Evolutionary conservation across 495 filamentous ascomycete species (phyloP).

Genomic region (Trichoderma gamsii): DNA sequence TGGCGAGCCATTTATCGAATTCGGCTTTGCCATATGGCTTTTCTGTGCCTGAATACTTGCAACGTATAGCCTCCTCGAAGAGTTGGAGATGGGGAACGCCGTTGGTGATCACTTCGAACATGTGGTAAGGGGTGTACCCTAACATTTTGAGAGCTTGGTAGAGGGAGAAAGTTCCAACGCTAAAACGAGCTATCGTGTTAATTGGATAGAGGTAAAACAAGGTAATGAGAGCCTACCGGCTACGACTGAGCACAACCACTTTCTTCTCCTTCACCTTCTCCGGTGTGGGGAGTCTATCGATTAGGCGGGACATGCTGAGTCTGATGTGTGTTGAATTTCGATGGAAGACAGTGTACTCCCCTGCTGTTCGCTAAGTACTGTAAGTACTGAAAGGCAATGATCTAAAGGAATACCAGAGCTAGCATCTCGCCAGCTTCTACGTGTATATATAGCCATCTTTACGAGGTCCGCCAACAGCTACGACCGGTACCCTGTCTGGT

Average conservation of each 20-base stretch:
- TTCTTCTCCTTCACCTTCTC: constrained; percentile 21
- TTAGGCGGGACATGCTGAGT: constrained; percentile 20
- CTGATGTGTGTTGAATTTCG: background rate
- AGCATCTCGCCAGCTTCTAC: no score
- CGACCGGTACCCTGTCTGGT: no score
- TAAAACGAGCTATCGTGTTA: background rate
- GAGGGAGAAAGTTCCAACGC: constrained; percentile 22
- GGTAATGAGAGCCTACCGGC: constrained; percentile 19
- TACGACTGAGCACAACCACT: constrained; percentile 23
- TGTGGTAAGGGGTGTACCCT: constrained; percentile 24
- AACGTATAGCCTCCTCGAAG: constrained; percentile 19
- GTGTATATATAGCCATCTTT: no score
- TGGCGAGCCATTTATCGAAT: constrained; percentile 24
- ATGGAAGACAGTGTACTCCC: background rate
- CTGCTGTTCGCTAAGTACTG: no score
- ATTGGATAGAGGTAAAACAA: background rate
- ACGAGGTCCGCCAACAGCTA: no score
- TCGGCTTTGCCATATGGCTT: constrained; percentile 22
- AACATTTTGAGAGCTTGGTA: constrained; percentile 23
- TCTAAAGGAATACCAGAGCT: no score
- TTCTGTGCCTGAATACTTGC: constrained; percentile 18
- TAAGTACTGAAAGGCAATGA: no score
- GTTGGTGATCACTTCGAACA: constrained; percentile 18
- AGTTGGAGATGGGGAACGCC: constrained; percentile 19
- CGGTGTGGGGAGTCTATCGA: constrained; percentile 23